A percentile compares a stretch with the other conserved stretches of the same genome.
phyloP scores from a whole-genome alignment of 2,329 filamentous ascomycete species.

The Hypoxylon sp. region DNA sequence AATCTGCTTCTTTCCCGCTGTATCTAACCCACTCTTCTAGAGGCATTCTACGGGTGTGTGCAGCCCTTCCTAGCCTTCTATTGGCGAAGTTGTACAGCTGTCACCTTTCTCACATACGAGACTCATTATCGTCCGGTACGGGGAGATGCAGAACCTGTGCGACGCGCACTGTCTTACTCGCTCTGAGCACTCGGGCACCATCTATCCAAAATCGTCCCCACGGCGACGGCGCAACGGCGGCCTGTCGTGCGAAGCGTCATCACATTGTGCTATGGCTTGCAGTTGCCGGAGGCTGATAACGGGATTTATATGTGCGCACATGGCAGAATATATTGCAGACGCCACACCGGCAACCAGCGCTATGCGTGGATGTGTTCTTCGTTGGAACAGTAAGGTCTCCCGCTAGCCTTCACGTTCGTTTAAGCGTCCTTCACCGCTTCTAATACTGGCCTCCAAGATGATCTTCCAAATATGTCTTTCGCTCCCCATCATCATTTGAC shows the following conservation, averaged over 20 bases:
- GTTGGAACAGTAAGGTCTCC: constrained; percentile 37
- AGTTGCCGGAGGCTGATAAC: constrained; percentile 40
- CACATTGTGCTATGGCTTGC: constrained; percentile 37
- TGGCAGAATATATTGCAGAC: constrained; percentile 46
- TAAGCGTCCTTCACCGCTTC: constrained; percentile 34
- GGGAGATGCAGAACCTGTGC: constrained; percentile 52
- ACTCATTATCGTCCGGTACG: constrained; percentile 54
- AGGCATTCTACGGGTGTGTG: constrained; percentile 45
- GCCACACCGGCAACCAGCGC: constrained; percentile 39
- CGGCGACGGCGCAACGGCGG: constrained; percentile 35
- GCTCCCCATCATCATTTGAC: constrained; percentile 36
- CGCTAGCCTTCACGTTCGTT: constrained; percentile 48
- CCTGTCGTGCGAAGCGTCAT: constrained; percentile 48
- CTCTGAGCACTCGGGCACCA: constrained; percentile 40
- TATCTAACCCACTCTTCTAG: constrained; percentile 39
- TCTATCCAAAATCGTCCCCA: constrained; percentile 43
- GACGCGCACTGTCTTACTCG: constrained; percentile 45
- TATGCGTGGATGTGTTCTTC: constrained; percentile 32
- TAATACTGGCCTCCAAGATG: constrained; percentile 22
- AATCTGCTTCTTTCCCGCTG: constrained; percentile 37
- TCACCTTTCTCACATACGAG: constrained; percentile 49
- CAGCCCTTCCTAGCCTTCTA: constrained; percentile 46
- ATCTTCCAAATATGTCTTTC: constrained; percentile 49
- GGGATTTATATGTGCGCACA: constrained; percentile 47
- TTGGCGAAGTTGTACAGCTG: constrained; percentile 44